Percentiles rank a stretch among this genome's conserved stretches.
These are phyloP conservation scores for Orychophragmus violaceus DNA, from an alignment of 345 rosid species.

Conservation along the genomic window DNA sequence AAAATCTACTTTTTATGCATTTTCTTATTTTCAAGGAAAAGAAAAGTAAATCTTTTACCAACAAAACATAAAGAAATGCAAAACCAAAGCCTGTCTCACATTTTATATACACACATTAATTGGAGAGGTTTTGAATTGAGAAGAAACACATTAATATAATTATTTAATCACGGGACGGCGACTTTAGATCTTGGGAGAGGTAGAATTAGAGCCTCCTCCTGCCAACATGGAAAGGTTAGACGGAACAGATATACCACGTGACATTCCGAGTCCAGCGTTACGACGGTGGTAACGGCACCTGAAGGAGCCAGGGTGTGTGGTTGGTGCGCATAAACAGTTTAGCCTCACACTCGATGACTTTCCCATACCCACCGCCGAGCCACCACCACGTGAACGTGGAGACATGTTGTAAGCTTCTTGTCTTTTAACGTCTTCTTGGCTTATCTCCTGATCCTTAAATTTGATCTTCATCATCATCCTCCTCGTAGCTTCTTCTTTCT, in stretches of 20 bases:
- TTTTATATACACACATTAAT: slow-evolving; percentile 5
- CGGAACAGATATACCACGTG: slow-evolving; percentile 53
- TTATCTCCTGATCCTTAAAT: slow-evolving; percentile 15
- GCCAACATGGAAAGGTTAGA: slow-evolving; percentile 53
- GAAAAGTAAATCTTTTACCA: not conserved
- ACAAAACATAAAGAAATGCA: not conserved
- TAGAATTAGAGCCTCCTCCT: slow-evolving; percentile 15
- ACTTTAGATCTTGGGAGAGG: slow-evolving; percentile 1
- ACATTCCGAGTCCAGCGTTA: slow-evolving; percentile 25
- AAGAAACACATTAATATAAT: not conserved
- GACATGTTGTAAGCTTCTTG: slow-evolving; percentile 35
- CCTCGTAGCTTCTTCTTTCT: slow-evolving; percentile 17
- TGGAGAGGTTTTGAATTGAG: not conserved
- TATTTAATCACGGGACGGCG: not conserved
- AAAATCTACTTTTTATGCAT: not conserved
- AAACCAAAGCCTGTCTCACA: not conserved
- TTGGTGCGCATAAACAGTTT: slow-evolving; percentile 72
- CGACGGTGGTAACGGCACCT: slow-evolving; percentile 65
- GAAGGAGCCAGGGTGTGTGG: slow-evolving; percentile 71
- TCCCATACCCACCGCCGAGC: slow-evolving; percentile 10
- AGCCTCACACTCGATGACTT: slow-evolving; percentile 30
- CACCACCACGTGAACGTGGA: slow-evolving; percentile 21
- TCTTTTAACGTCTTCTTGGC: slow-evolving; percentile 28
- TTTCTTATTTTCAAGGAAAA: not conserved
- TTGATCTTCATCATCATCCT: slow-evolving; percentile 21